phyloP scores from a whole-genome alignment of 768 basidiomycete genomes.

The Mycena crocata region DNA sequence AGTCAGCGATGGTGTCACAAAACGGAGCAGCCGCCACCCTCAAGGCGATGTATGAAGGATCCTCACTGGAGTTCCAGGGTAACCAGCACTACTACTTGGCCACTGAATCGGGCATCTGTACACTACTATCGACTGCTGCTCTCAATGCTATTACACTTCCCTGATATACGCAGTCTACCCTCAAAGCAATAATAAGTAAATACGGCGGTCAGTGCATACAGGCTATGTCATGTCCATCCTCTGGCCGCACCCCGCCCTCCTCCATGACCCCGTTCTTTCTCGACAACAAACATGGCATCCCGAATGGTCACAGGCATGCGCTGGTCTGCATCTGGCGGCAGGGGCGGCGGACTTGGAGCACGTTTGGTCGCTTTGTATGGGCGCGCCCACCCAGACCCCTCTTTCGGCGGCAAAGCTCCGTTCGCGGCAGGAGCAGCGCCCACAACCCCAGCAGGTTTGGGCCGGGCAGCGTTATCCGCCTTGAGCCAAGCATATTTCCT shows the following conservation, averaged over 20 bases:
- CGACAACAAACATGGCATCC: slow-evolving; percentile 89
- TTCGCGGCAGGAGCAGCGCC: background rate
- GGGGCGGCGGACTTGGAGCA: slow-evolving; percentile 40
- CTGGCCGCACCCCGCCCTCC: slow-evolving; percentile 82
- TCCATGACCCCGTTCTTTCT: slow-evolving; percentile 86
- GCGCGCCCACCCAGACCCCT: slow-evolving; percentile 36
- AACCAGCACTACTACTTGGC: too few species aligned
- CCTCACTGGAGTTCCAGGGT: too few species aligned
- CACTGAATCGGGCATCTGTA: too few species aligned
- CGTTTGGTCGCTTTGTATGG: slow-evolving; percentile 70
- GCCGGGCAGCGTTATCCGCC: slow-evolving; percentile 48
- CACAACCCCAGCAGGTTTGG: slow-evolving; percentile 44
- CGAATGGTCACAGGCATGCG: slow-evolving; percentile 72
- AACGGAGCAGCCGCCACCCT: slow-evolving; percentile 9
- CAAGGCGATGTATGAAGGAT: too few species aligned
- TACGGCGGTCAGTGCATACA: background rate
- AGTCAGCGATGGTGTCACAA: slow-evolving; percentile 1
- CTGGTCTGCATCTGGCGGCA: slow-evolving; percentile 63
- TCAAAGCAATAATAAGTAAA: background rate
- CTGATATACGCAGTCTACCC: background rate
- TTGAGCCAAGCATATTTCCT: slow-evolving; percentile 93
- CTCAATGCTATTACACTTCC: slow-evolving; percentile 6
- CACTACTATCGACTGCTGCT: background rate
- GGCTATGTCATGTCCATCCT: too few species aligned
- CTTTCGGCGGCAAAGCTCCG: slow-evolving; percentile 37